These are phyloP conservation scores for Penicillium sp. DNA, from an alignment of 2,329 filamentous ascomycete species.

Conservation along the genomic window DNA sequence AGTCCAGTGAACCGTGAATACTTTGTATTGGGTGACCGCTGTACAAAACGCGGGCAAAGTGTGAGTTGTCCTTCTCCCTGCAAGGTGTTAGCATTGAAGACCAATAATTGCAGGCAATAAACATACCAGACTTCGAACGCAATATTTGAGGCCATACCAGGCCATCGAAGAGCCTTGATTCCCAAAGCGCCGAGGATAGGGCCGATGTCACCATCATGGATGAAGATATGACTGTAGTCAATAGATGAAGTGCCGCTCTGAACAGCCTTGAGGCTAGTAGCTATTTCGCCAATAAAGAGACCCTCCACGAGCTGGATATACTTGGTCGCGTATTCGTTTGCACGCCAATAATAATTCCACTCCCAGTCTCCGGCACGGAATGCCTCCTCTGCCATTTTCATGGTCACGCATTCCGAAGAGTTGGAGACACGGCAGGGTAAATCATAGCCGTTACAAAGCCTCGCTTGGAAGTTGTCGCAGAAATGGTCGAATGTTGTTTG, in stretches of 20 bases:
- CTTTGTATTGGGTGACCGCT: slow-evolving; percentile 35
- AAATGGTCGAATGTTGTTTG: slow-evolving; percentile 44
- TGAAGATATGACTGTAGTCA: slow-evolving; percentile 41
- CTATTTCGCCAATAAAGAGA: slow-evolving; percentile 43
- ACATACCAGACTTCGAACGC: slow-evolving; percentile 45
- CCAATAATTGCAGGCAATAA: not conserved
- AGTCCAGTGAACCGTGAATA: slow-evolving; percentile 35
- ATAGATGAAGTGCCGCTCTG: slow-evolving; percentile 23
- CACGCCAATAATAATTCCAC: slow-evolving; percentile 48
- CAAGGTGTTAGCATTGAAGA: not conserved
- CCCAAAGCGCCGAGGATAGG: slow-evolving; percentile 41
- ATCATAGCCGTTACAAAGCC: slow-evolving; percentile 45
- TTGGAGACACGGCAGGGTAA: slow-evolving; percentile 39
- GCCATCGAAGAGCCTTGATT: slow-evolving; percentile 43
- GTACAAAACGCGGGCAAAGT: slow-evolving; percentile 36
- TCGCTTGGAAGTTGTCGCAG: slow-evolving; percentile 46
- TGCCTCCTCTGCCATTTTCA: slow-evolving; percentile 38
- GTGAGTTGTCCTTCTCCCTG: slow-evolving; percentile 14
- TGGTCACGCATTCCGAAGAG: slow-evolving; percentile 35
- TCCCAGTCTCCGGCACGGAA: slow-evolving; percentile 49
- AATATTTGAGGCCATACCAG: slow-evolving; percentile 45
- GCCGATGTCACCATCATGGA: slow-evolving; percentile 46
- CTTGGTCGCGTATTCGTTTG: slow-evolving; percentile 36
- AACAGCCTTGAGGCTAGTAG: slow-evolving; percentile 37
- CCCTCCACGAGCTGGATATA: slow-evolving; percentile 45